Conservation (phyloP, 108 stramenopile species). For the Discostella pseudostelligera region DNA sequence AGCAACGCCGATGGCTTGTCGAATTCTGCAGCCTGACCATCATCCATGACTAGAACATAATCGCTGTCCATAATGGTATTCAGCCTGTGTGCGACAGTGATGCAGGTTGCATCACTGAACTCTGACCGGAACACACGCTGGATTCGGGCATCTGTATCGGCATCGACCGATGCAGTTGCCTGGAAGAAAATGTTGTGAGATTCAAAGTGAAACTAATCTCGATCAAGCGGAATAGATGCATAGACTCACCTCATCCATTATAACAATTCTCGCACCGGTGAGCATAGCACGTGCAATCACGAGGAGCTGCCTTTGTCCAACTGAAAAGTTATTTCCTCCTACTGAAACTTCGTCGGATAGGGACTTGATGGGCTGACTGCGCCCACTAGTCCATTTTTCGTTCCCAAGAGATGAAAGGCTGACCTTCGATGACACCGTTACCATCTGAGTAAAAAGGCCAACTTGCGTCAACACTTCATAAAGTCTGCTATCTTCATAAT, state of each 20-base stretch:
- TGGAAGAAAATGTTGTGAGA: no score
- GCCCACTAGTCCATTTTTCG: slow-evolving; percentile 24
- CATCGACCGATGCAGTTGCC: slow-evolving; percentile 78
- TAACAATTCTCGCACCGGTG: slow-evolving; percentile 61
- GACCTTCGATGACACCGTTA: slow-evolving; percentile 32
- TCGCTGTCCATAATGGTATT: slow-evolving; percentile 96
- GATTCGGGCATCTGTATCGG: slow-evolving; percentile 88
- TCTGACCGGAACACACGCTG: slow-evolving; percentile 77
- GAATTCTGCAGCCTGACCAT: slow-evolving; percentile 85
- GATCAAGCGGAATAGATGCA: no score
- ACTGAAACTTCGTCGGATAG: slow-evolving; percentile 77
- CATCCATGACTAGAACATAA: slow-evolving; percentile 90
- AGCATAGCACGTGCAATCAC: slow-evolving; percentile 95
- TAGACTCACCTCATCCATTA: slow-evolving; percentile 83
- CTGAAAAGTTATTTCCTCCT: slow-evolving; percentile 87
- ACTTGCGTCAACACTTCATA: slow-evolving; percentile 71
- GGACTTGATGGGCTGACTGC: slow-evolving; percentile 52
- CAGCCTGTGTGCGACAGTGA: slow-evolving; percentile 94
- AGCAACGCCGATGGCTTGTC: slow-evolving; percentile 68
- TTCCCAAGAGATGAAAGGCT: slow-evolving; percentile 32
- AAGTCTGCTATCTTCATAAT: slow-evolving; percentile 52
- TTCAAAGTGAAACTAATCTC: no score
- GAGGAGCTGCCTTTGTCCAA: slow-evolving; percentile 96
- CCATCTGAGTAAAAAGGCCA: slow-evolving; percentile 42
- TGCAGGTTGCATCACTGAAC: slow-evolving; percentile 71